Base-by-base conservation (phyloP, 1,284 basidiomycete genomes). In the Trametes polyzona region DNA sequence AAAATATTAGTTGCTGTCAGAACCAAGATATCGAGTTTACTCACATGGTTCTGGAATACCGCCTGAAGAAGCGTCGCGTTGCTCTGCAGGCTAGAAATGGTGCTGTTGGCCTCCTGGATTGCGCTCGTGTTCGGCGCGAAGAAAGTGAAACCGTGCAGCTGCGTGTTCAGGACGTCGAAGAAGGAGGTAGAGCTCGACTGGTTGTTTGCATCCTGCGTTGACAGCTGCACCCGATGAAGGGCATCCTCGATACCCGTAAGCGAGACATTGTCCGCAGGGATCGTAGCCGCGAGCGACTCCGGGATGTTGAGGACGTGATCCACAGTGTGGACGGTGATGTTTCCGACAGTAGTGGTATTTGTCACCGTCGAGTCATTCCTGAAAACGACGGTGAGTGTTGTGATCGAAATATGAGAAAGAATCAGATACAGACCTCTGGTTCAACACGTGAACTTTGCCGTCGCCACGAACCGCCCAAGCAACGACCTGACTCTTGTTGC, bases 81-180 rank as follows among this genome's bases (percentile, higher is more conserved):
- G 23, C 75, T 71, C 19, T 69, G 70, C 59, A 84, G 63, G 23
- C 71, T 55, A 2, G 74, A 62, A 9, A 79, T 65, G 4, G 70
- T 66, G 24, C 72, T 61, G 12, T 68, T 64, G 0, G 76, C 73
- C 0, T 73, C 73, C 29, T 65, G 57, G 40, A 90, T 62, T 2
- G 84, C 87, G 2, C 71, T 71, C 62, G 86, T 76, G 57, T 74
- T 78, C 1, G 90, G 90, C 1, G 84, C 83, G 69, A 93, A 92
- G 46, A 92, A 66, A 1, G 91, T 93, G 58, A 88, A 79, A 4
- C 89, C 90, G n/a, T 65, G 70, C 4, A 76, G 59, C 10, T 61
- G 66, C 1, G 62, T 59, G 62, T 74, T 71, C 17, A 86, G 59
- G 29, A 74, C 65, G 21, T 74, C 65, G 24, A 80, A 71, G n/a